Evolutionary conservation across 2,329 filamentous ascomycete genomes (phyloP).

Genomic region (Fusarium pseudoanthophilum): DNA sequence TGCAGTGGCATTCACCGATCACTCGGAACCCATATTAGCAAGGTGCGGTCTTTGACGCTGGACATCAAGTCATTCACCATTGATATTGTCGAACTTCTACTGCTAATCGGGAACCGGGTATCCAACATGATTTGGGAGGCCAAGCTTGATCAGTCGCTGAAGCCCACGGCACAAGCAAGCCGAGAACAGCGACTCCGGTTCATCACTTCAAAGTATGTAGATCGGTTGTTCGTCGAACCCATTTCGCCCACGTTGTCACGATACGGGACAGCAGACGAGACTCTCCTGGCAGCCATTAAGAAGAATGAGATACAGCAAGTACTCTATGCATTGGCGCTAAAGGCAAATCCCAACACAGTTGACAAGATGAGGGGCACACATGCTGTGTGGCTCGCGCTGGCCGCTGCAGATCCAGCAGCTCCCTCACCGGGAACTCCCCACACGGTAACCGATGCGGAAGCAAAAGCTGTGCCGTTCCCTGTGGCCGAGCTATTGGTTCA

Average conservation of each 20-base stretch:
- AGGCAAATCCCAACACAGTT: slow-evolving; percentile 85
- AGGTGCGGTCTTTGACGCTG: slow-evolving; percentile 92
- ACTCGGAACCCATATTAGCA: slow-evolving; percentile 96
- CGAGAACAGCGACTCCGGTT: slow-evolving; percentile 93
- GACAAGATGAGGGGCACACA: slow-evolving; percentile 91
- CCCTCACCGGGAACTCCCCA: slow-evolving; percentile 66
- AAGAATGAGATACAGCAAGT: slow-evolving; percentile 95
- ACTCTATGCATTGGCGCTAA: slow-evolving; percentile 86
- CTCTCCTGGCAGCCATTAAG: slow-evolving; percentile 91
- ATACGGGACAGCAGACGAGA: slow-evolving; percentile 85
- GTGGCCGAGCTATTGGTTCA: slow-evolving; percentile 92
- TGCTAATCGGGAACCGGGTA: slow-evolving; percentile 91
- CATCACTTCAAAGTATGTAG: slow-evolving; percentile 94
- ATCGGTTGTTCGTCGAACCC: slow-evolving; percentile 82
- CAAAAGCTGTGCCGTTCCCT: slow-evolving; percentile 77
- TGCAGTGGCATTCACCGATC: slow-evolving; percentile 98
- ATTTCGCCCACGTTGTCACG: slow-evolving; percentile 80
- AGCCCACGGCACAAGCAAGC: slow-evolving; percentile 80
- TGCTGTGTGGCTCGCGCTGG: slow-evolving; percentile 88
- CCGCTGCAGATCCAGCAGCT: slow-evolving; percentile 88
- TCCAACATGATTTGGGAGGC: slow-evolving; percentile 98
- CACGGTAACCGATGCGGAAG: slow-evolving; percentile 55
- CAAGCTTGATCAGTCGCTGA: slow-evolving; percentile 76
- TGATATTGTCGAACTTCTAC: slow-evolving; percentile 93
- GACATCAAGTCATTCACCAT: slow-evolving; percentile 97